Percentiles rank a stretch among this genome's conserved stretches.
Evolutionary conservation across 768 basidiomycete species (phyloP).

Genomic region (Dioszegia crocea): DNA sequence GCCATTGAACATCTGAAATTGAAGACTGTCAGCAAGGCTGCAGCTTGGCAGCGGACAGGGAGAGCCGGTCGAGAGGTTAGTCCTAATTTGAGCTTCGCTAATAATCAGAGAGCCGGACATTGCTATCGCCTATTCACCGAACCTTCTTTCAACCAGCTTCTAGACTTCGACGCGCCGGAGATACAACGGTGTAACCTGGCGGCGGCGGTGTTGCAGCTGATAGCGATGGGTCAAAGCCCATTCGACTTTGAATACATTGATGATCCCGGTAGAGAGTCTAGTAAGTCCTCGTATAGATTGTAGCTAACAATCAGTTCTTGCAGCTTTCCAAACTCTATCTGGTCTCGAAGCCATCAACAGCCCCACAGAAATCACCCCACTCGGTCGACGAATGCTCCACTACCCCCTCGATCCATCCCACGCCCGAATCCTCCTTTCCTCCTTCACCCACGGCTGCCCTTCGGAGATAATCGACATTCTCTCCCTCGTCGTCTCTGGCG

Average conservation of each 20-base stretch:
- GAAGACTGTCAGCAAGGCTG: constrained; percentile 78
- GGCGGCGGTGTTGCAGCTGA: constrained; percentile 76
- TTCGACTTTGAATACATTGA: constrained; percentile 86
- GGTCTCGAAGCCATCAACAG: constrained; percentile 73
- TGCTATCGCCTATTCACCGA: constrained; percentile 95
- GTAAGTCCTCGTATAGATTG: constrained; percentile 62
- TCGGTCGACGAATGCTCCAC: constrained; percentile 79
- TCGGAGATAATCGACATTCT: constrained; percentile 77
- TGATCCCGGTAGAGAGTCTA: constrained; percentile 66
- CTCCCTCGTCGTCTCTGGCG: constrained; percentile 73
- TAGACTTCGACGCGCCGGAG: constrained; percentile 71
- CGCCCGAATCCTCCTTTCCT: constrained; percentile 73
- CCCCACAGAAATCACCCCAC: constrained; percentile 61
- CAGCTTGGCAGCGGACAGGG: constrained; percentile 80
- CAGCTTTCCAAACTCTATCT: constrained; percentile 57
- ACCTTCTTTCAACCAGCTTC: constrained; percentile 65
- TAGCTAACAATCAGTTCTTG: constrained; percentile 34
- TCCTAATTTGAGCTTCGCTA: background rate
- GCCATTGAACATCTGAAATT: constrained; percentile 84
- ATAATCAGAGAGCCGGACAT: constrained; percentile 63
- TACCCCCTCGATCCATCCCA: constrained; percentile 87
- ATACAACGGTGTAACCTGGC: constrained; percentile 82
- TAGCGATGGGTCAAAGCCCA: constrained; percentile 74
- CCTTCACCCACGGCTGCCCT: constrained; percentile 67
- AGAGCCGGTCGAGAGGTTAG: constrained; percentile 88